A percentile compares a stretch with the other conserved stretches of the same genome.
These are phyloP conservation scores for Prunus dulcis DNA, from an alignment of 306 rosid genomes.

Conservation along the genomic window DNA sequence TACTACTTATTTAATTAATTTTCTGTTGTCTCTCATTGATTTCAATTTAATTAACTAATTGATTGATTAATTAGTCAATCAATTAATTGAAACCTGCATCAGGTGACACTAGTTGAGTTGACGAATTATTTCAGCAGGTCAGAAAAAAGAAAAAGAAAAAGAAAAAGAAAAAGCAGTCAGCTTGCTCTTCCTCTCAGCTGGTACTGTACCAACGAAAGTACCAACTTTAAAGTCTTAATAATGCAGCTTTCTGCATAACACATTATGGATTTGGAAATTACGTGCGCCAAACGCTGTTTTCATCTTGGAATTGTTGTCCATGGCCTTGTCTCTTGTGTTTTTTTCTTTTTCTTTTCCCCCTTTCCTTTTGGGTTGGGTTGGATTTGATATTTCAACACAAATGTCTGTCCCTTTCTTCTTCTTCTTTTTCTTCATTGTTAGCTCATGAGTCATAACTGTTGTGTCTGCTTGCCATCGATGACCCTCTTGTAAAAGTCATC, in stretches of 20 bases:
- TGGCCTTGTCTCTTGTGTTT: background rate
- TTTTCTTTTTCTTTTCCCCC: no score
- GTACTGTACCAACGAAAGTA: background rate
- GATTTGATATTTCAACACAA: background rate
- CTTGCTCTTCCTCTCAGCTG: background rate
- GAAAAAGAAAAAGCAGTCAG: background rate
- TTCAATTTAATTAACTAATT: no score
- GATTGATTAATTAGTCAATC: background rate
- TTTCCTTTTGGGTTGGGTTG: background rate
- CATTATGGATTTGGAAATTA: constrained; percentile 3
- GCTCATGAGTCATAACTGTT: background rate
- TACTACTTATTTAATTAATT: background rate
- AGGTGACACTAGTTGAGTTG: background rate
- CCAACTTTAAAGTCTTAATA: background rate
- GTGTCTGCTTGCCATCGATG: background rate
- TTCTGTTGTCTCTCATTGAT: background rate
- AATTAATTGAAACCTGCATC: background rate
- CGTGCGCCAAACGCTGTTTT: constrained; percentile 18
- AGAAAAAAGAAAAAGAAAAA: background rate
- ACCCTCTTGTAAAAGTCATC: background rate
- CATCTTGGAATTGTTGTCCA: background rate
- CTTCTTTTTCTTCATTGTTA: background rate
- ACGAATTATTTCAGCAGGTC: no score
- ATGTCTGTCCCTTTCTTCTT: background rate
- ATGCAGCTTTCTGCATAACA: background rate